phyloP scores from a whole-genome alignment of 2,329 filamentous ascomycete genomes.

The Fusarium nelsonii region DNA sequence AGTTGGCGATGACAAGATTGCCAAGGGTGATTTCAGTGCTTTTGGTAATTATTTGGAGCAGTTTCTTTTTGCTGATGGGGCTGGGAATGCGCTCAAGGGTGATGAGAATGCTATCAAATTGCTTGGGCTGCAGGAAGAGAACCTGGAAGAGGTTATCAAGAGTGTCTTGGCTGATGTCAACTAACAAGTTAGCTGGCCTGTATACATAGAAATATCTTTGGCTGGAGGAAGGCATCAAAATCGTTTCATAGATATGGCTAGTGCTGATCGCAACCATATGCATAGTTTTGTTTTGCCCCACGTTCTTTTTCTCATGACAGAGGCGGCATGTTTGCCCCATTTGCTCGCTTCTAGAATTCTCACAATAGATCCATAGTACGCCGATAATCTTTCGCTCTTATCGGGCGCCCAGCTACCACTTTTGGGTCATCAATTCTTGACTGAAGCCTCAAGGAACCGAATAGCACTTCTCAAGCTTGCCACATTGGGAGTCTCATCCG shows the following conservation, averaged over 20 bases:
- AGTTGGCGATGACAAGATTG: slow-evolving; percentile 17
- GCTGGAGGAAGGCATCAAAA: too few species aligned
- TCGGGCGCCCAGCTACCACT: too few species aligned
- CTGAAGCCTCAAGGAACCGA: slow-evolving; percentile 24
- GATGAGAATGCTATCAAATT: slow-evolving; percentile 6
- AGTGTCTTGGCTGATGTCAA: background rate
- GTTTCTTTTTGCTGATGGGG: slow-evolving; percentile 9
- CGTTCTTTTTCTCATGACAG: too few species aligned
- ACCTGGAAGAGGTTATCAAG: slow-evolving; percentile 5
- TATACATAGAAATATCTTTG: too few species aligned
- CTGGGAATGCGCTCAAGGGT: background rate
- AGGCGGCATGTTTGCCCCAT: too few species aligned
- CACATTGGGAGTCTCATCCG: background rate
- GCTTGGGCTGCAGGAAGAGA: slow-evolving; percentile 1
- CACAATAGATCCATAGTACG: too few species aligned
- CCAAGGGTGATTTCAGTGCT: slow-evolving; percentile 10
- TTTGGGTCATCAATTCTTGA: background rate
- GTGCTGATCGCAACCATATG: too few species aligned
- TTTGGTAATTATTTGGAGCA: slow-evolving; percentile 20
- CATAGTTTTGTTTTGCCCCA: too few species aligned
- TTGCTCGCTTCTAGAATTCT: too few species aligned
- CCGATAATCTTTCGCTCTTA: too few species aligned
- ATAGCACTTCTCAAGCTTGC: slow-evolving; percentile 34
- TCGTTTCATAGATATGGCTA: too few species aligned
- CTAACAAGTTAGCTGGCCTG: background rate